phyloP scores from a whole-genome alignment of 257 asterid genomes.

The Verbascum thapsus region DNA sequence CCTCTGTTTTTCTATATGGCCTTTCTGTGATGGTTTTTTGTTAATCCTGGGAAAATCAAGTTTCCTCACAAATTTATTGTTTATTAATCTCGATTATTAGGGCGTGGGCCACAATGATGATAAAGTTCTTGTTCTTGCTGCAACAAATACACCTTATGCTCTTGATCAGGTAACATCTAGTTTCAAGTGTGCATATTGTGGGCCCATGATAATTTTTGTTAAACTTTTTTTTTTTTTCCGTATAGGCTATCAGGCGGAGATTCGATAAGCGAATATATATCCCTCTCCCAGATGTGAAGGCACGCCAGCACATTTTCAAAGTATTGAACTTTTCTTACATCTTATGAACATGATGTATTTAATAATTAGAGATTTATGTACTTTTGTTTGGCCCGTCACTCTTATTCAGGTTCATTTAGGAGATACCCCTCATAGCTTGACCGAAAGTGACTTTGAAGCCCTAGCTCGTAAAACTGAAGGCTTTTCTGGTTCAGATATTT shows the following conservation, averaged over 20 bases:
- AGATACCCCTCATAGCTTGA: slow-evolving; percentile 74
- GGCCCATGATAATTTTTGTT: background rate
- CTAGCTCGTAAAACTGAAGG: slow-evolving; percentile 73
- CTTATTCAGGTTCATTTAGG: slow-evolving; percentile 73
- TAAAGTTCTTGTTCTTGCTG: slow-evolving; percentile 98
- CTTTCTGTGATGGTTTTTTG: slow-evolving; percentile 8
- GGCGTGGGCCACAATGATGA: slow-evolving; percentile 98
- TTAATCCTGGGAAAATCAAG: background rate
- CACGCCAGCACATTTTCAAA: slow-evolving; percentile 97
- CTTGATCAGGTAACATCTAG: slow-evolving; percentile 79
- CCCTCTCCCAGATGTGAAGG: slow-evolving; percentile 93
- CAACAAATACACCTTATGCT: slow-evolving; percentile 96
- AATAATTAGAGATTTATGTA: slow-evolving; percentile 2
- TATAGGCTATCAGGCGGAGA: slow-evolving; percentile 89
- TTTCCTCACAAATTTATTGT: too few species aligned
- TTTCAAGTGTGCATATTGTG: slow-evolving; percentile 4
- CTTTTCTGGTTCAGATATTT: slow-evolving; percentile 78
- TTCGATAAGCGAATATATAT: slow-evolving; percentile 96
- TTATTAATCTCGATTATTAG: slow-evolving; percentile 36
- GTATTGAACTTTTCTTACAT: slow-evolving; percentile 41
- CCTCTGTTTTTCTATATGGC: background rate
- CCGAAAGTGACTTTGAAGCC: slow-evolving; percentile 68
- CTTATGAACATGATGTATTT: too few species aligned
- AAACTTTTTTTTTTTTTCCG: slow-evolving; percentile 4
- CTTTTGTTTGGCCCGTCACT: background rate